phyloP scores from a whole-genome alignment of 495 filamentous ascomycete genomes.

The Annulohypoxylon nitens region DNA sequence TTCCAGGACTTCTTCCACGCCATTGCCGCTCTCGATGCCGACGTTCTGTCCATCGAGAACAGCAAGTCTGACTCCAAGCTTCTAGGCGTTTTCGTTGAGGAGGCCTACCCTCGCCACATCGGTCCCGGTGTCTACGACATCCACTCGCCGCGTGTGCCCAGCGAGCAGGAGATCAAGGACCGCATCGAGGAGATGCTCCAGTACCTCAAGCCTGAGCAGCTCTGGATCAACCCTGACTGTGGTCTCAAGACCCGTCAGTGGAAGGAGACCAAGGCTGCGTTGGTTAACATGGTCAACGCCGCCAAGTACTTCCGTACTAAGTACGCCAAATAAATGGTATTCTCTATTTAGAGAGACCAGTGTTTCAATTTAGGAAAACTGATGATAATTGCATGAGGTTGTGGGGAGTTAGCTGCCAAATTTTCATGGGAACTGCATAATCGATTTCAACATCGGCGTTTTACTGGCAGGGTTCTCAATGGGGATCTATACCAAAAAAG shows the following conservation, averaged over 20 bases:
- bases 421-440: slow-evolving; percentile 49
- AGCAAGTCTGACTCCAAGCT: slow-evolving; percentile 99
- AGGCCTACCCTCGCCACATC: slow-evolving; percentile 96
- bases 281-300: slow-evolving; percentile 94
- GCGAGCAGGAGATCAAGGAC: slow-evolving; percentile 96
- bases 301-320: slow-evolving; percentile 96
- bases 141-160: slow-evolving; percentile 96
- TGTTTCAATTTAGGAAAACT: slow-evolving; percentile 42
- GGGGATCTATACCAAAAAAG: slow-evolving; percentile 53
- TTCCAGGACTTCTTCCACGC: slow-evolving; percentile 99
- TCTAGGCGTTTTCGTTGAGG: slow-evolving; percentile 96
- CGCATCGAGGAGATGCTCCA: slow-evolving; percentile 96
- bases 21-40: slow-evolving; percentile 96
- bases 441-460: slow-evolving; percentile 67
- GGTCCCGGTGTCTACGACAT: slow-evolving; percentile 99
- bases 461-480: slow-evolving; percentile 53
- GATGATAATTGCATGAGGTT: slow-evolving; percentile 49
- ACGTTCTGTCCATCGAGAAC: slow-evolving; percentile 99
- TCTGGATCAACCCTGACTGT: slow-evolving; percentile 99
- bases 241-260: slow-evolving; percentile 98
- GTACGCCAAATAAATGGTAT: slow-evolving; percentile 69
- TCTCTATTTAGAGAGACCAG: slow-evolving; percentile 17
- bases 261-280: slow-evolving; percentile 93
- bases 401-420: slow-evolving; percentile 42
- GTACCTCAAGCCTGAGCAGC: slow-evolving; percentile 93